A percentile compares a stretch with the other conserved stretches of the same genome.
Evolutionary conservation across 2,329 filamentous ascomycete species (phyloP).

Genomic region (Gaeumannomyces tritici): DNA sequence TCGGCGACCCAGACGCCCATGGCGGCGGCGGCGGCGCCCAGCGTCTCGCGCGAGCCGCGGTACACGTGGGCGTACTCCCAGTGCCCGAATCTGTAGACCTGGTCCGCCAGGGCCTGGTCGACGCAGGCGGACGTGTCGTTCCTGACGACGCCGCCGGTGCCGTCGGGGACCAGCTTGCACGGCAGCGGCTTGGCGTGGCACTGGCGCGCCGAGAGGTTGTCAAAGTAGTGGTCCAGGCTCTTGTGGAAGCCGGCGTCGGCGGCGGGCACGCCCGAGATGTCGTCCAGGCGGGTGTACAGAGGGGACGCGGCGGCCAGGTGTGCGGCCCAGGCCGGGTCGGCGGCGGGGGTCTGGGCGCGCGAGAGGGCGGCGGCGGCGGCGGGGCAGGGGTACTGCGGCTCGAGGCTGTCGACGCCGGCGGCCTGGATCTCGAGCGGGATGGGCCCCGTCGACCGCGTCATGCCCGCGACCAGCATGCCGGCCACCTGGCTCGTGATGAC

Average conservation of each 20-base stretch:
- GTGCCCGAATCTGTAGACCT: slow-evolving; percentile 66
- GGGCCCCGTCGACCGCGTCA: slow-evolving; percentile 36
- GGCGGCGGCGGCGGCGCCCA: slow-evolving; percentile 50
- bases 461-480: slow-evolving; percentile 62
- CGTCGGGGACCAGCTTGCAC: slow-evolving; percentile 41
- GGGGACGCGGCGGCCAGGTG: slow-evolving; percentile 49
- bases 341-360: slow-evolving; percentile 19
- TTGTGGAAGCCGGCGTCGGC: slow-evolving; percentile 54
- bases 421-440: slow-evolving; percentile 41
- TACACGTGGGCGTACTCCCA: slow-evolving; percentile 77
- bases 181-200: slow-evolving; percentile 67
- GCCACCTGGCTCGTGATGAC: slow-evolving; percentile 75
- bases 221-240: slow-evolving; percentile 74
- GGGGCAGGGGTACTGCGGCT: slow-evolving; percentile 62
- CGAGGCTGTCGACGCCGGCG: slow-evolving; percentile 57
- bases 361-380: slow-evolving; percentile 25
- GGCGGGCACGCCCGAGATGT: slow-evolving; percentile 54
- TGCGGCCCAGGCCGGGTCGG: slow-evolving; percentile 43
- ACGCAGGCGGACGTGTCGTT: slow-evolving; percentile 47
- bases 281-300: slow-evolving; percentile 53
- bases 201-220: slow-evolving; percentile 70
- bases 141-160: slow-evolving; percentile 9
- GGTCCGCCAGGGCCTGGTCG: slow-evolving; percentile 50
- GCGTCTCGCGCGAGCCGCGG: slow-evolving; percentile 52
- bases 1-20: slow-evolving; percentile 70